Percentiles rank a stretch among this genome's conserved stretches.
phyloP scores from a whole-genome alignment of 1,284 basidiomycete genomes.

The Melanopsichium pennsylvanicum region DNA sequence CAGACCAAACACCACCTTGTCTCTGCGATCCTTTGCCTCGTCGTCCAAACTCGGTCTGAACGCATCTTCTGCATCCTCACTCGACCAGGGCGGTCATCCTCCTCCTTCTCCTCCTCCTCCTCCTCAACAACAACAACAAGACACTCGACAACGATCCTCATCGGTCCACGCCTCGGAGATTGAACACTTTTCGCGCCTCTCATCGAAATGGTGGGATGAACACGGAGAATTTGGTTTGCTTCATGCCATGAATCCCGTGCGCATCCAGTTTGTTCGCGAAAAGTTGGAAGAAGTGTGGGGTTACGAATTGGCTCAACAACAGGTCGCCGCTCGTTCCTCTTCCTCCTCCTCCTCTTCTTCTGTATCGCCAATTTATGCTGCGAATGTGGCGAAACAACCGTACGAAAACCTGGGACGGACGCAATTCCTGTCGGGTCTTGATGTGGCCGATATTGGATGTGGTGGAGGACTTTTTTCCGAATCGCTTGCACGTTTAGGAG shows the following conservation, averaged over 20 bases:
- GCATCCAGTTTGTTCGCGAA: slow-evolving; percentile 83
- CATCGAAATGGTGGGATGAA: slow-evolving; percentile 96
- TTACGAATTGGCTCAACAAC: slow-evolving; percentile 53
- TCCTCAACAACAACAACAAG: neutral
- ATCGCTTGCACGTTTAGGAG: slow-evolving; percentile 87
- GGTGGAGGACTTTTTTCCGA: slow-evolving; percentile 94
- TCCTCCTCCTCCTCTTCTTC: slow-evolving; percentile 64
- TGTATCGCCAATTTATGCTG: neutral
- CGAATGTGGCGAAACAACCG: slow-evolving; percentile 58
- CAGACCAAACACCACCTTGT: neutral
- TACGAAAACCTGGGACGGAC: slow-evolving; percentile 59
- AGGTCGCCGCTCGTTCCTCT: slow-evolving; percentile 13
- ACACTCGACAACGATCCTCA: too few species aligned
- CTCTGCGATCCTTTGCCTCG: slow-evolving; percentile 25
- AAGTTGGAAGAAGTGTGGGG: slow-evolving; percentile 70
- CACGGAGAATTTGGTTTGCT: slow-evolving; percentile 87
- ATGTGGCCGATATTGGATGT: slow-evolving; percentile 87
- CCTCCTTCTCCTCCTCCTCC: slow-evolving; percentile 9
- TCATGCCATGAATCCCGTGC: slow-evolving; percentile 93
- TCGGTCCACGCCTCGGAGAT: slow-evolving; percentile 67
- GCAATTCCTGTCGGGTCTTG: slow-evolving; percentile 69
- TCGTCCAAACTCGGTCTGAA: slow-evolving; percentile 34
- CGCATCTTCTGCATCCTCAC: too few species aligned
- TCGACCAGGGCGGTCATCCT: too few species aligned
- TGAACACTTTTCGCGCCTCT: slow-evolving; percentile 88